These are phyloP conservation scores for Pseudomassariella vexata DNA, from an alignment of 2,329 filamentous ascomycete genomes.

Conservation along the genomic window DNA sequence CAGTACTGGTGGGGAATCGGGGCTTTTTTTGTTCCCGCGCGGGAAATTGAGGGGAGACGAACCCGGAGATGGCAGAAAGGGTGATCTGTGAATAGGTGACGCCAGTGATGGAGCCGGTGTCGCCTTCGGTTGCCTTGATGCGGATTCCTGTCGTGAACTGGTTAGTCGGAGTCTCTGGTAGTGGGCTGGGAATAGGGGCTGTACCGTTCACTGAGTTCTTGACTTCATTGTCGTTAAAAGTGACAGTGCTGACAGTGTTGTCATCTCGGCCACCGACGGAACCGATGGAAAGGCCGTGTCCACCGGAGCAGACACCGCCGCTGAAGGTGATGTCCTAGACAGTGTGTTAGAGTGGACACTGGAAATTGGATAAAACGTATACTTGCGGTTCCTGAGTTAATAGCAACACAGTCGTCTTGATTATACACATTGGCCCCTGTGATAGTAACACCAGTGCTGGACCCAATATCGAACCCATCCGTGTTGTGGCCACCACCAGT, in stretches of 20 bases:
- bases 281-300: slow-evolving; percentile 37
- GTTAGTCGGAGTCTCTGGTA: no score
- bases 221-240: slow-evolving; percentile 43
- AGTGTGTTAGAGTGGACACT: no score
- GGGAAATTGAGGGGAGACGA: no score
- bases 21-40: no score
- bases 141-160: no score
- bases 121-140: slow-evolving; percentile 43
- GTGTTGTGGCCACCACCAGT: slow-evolving; percentile 45
- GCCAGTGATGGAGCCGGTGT: no score
- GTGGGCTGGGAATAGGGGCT: no score
- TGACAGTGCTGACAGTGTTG: slow-evolving; percentile 46
- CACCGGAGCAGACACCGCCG: slow-evolving; percentile 35
- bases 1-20: no score
- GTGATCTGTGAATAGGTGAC: no score
- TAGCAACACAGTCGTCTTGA: slow-evolving; percentile 56
- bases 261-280: slow-evolving; percentile 40
- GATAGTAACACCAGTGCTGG: slow-evolving; percentile 43
- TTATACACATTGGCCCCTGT: slow-evolving; percentile 51
- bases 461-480: slow-evolving; percentile 53
- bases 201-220: slow-evolving; percentile 48
- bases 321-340: slow-evolving; percentile 43
- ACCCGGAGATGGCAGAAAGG: no score
- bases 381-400: slow-evolving; percentile 49
- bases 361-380: no score